Evolutionary conservation across 805 yeast species (phyloP).

Genomic region (Lachancea sp.): DNA sequence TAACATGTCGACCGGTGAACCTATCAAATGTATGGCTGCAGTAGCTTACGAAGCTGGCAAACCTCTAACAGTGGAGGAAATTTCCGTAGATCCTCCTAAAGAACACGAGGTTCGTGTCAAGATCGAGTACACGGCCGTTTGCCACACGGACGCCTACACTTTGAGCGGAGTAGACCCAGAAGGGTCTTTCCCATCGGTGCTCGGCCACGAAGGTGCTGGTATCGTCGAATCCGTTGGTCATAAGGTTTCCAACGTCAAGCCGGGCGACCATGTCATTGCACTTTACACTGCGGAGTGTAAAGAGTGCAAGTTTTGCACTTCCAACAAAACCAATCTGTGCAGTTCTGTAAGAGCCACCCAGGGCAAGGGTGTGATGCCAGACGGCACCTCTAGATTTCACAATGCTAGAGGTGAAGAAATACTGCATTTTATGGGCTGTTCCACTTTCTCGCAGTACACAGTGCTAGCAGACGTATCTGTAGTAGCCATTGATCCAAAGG

Average conservation of each 20-base stretch:
- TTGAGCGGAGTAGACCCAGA: conserved; percentile 93
- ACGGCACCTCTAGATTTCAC: conserved; percentile 88
- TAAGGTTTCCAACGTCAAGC: conserved; percentile 83
- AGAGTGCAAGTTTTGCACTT: conserved; percentile 89
- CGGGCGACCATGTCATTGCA: conserved; percentile 90
- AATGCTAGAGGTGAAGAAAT: conserved; percentile 73
- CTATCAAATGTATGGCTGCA: conserved; percentile 89
- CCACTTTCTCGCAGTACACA: conserved; percentile 94
- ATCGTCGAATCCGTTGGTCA: conserved; percentile 92
- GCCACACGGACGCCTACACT: conserved; percentile 98
- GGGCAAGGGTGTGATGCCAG: conserved; percentile 98
- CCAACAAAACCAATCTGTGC: conserved; percentile 96
- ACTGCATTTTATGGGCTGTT: conserved; percentile 96
- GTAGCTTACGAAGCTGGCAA: conserved; percentile 95
- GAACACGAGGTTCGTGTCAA: conserved; percentile 97
- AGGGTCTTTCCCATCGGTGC: conserved; percentile 86
- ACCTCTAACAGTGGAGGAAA: conserved; percentile 74
- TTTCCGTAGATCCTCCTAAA: conserved; percentile 88
- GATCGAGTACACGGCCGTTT: conserved; percentile 83
- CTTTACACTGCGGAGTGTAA: conserved; percentile 95
- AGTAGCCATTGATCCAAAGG: conserved; percentile 81
- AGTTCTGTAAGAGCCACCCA: conserved; percentile 94
- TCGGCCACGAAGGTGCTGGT: conserved; percentile 99
- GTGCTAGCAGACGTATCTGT: conserved; percentile 97
- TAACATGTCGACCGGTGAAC: conserved; percentile 28